These are phyloP conservation scores for Candida oleophila DNA, from an alignment of 805 yeast genomes.

Conservation along the genomic window DNA sequence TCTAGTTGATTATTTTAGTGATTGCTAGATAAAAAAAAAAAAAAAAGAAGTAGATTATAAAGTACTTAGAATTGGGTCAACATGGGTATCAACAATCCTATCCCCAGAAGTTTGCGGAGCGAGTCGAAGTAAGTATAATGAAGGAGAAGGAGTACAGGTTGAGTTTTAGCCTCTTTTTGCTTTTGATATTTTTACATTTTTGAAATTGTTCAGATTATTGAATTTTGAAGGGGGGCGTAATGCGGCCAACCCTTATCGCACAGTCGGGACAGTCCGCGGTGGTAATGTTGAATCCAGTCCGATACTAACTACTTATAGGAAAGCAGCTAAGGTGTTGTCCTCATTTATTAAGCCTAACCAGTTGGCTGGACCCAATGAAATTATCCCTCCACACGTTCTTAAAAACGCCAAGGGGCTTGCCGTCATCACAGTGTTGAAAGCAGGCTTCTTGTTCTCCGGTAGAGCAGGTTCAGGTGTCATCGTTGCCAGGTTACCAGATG, in stretches of 20 bases:
- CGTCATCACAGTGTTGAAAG: constrained; percentile 88
- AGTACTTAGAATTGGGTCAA: too few species aligned
- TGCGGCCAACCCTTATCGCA: too few species aligned
- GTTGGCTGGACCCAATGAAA: constrained; percentile 79
- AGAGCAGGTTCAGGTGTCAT: constrained; percentile 97
- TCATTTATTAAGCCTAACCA: constrained; percentile 95
- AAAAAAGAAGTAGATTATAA: constrained; percentile 9
- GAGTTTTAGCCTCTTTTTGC: too few species aligned
- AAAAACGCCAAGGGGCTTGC: constrained; percentile 93
- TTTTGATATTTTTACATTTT: too few species aligned
- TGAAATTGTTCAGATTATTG: too few species aligned
- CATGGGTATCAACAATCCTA: constrained; percentile 84
- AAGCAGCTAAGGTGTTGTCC: constrained; percentile 89
- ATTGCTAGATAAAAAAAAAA: not conserved
- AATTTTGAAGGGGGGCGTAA: too few species aligned
- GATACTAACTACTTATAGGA: constrained; percentile 40
- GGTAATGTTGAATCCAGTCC: too few species aligned
- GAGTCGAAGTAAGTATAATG: constrained; percentile 78
- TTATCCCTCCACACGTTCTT: constrained; percentile 86
- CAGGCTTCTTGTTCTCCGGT: constrained; percentile 94
- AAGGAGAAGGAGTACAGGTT: too few species aligned
- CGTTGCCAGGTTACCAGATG: constrained; percentile 91
- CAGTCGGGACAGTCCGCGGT: too few species aligned
- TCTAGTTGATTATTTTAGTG: too few species aligned
- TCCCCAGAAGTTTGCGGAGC: constrained; percentile 84